Conservation (phyloP, 2,329 filamentous ascomycete species). For the Beauveria caledonica region DNA sequence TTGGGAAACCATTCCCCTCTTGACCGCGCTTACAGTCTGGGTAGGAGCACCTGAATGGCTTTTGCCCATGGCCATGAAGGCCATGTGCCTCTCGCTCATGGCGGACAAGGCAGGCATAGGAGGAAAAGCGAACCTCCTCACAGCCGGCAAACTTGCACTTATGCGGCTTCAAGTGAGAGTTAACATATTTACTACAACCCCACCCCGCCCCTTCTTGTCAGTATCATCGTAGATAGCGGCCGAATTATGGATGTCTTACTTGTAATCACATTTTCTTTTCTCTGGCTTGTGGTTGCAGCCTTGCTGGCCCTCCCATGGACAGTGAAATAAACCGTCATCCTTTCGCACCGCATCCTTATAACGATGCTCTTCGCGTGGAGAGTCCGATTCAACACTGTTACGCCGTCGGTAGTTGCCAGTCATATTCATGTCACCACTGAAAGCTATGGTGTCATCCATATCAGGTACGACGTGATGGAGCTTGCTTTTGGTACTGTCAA, state of each 20-base stretch:
- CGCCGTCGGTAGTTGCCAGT: slow-evolving; percentile 4
- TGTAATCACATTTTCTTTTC: slow-evolving; percentile 97
- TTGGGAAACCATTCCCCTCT: slow-evolving; percentile 80
- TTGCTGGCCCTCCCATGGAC: slow-evolving; percentile 67
- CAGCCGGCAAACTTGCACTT: slow-evolving; percentile 82
- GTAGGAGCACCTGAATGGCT: slow-evolving; percentile 84
- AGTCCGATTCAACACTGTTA: slow-evolving; percentile 11
- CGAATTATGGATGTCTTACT: slow-evolving; percentile 54
- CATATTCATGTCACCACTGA: slow-evolving; percentile 1
- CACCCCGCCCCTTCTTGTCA: slow-evolving; percentile 16
- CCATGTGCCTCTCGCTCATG: slow-evolving; percentile 95
- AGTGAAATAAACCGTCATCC: slow-evolving; percentile 81
- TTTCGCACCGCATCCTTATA: slow-evolving; percentile 59
- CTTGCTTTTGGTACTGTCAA: neutral
- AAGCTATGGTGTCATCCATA: neutral
- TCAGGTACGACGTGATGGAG: neutral
- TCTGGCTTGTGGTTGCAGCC: slow-evolving; percentile 84
- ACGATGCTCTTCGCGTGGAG: slow-evolving; percentile 31
- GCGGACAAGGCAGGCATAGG: slow-evolving; percentile 86
- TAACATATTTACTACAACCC: slow-evolving; percentile 75
- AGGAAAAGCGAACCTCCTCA: slow-evolving; percentile 83
- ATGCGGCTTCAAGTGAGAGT: slow-evolving; percentile 94
- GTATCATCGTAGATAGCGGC: slow-evolving; percentile 11
- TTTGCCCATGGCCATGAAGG: slow-evolving; percentile 88
- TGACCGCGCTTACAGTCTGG: slow-evolving; percentile 78